These are phyloP conservation scores for Peronospora farinosa DNA, from an alignment of 352 stramenopile species.

Conservation along the genomic window DNA sequence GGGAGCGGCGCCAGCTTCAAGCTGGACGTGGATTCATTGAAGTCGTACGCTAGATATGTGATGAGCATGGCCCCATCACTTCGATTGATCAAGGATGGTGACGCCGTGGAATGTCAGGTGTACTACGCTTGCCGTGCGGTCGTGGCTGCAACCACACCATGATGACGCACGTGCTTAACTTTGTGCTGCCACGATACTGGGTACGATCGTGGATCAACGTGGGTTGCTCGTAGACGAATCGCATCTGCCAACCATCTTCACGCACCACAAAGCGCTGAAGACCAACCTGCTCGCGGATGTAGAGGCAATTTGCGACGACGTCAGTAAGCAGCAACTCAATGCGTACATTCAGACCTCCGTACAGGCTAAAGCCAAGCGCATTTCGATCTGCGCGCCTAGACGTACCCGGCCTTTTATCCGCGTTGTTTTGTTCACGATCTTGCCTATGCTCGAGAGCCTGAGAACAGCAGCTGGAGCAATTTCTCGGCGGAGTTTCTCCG, in stretches of 20 bases:
- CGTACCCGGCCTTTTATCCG: constrained; percentile 97
- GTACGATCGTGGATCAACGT: constrained; percentile 91
- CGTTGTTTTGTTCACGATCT: constrained; percentile 92
- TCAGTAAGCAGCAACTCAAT: constrained; percentile 87
- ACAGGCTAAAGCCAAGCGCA: constrained; percentile 91
- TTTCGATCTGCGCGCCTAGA: constrained; percentile 94
- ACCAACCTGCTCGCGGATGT: constrained; percentile 71
- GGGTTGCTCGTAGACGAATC: constrained; percentile 95
- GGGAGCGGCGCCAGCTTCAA: constrained; percentile 35
- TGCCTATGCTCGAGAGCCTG: constrained; percentile 78
- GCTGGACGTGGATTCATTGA: constrained; percentile 86
- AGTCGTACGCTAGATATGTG: constrained; percentile 94
- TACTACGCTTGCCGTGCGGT: constrained; percentile 91
- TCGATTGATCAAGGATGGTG: constrained; percentile 83
- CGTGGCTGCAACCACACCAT: constrained; percentile 98
- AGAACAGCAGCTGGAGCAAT: constrained; percentile 84
- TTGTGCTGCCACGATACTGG: constrained; percentile 92
- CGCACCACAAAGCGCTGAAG: constrained; percentile 94
- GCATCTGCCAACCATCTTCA: constrained; percentile 99
- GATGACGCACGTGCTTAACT: constrained; percentile 97
- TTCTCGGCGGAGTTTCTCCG: constrained; percentile 98
- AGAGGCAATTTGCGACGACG: constrained; percentile 85
- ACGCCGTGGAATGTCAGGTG: constrained; percentile 85
- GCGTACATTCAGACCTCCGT: constrained; percentile 91
- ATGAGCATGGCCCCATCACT: constrained; percentile 55